These are phyloP conservation scores for Fusarium verrucosum DNA, from an alignment of 2,329 filamentous ascomycete species.

Conservation along the genomic window DNA sequence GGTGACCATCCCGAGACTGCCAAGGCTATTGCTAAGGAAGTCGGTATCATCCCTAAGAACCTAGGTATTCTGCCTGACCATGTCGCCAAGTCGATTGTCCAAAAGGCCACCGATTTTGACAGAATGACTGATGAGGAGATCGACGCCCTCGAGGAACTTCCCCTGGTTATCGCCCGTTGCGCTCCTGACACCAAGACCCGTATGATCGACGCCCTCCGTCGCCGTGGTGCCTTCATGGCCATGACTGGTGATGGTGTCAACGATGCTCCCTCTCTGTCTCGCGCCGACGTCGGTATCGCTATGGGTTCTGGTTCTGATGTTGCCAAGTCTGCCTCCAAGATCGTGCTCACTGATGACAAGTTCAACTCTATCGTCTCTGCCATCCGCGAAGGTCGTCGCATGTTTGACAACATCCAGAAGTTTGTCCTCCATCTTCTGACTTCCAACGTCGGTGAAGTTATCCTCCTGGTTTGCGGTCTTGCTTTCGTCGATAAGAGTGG, in stretches of 20 bases:
- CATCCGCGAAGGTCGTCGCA: slow-evolving; percentile 82
- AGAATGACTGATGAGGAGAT: slow-evolving; percentile 78
- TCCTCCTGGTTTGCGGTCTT: slow-evolving; percentile 81
- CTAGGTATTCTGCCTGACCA: slow-evolving; percentile 66
- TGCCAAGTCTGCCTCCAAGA: slow-evolving; percentile 82
- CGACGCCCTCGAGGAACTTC: slow-evolving; percentile 77
- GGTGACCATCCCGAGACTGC: slow-evolving; percentile 84
- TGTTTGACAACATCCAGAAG: slow-evolving; percentile 91
- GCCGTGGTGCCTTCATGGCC: slow-evolving; percentile 78
- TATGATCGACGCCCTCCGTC: slow-evolving; percentile 88
- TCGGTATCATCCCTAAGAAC: slow-evolving; percentile 77
- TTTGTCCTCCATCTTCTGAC: slow-evolving; percentile 83
- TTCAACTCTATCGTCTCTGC: slow-evolving; percentile 87
- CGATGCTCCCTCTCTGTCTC: slow-evolving; percentile 82
- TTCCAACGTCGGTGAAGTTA: slow-evolving; percentile 85
- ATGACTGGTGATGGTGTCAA: slow-evolving; percentile 94
- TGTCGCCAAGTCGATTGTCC: slow-evolving; percentile 74
- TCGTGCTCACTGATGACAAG: slow-evolving; percentile 88
- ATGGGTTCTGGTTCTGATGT: slow-evolving; percentile 92
- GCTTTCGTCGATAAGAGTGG: slow-evolving; percentile 77
- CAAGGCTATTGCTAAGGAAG: slow-evolving; percentile 79
- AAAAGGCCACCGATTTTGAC: slow-evolving; percentile 82
- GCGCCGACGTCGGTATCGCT: slow-evolving; percentile 85
- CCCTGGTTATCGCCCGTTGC: slow-evolving; percentile 84
- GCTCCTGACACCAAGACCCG: slow-evolving; percentile 87